Percentiles rank a stretch among this genome's conserved stretches.
phyloP scores from a whole-genome alignment of 129 eudicot species.

The Helianthus tuberosus region DNA sequence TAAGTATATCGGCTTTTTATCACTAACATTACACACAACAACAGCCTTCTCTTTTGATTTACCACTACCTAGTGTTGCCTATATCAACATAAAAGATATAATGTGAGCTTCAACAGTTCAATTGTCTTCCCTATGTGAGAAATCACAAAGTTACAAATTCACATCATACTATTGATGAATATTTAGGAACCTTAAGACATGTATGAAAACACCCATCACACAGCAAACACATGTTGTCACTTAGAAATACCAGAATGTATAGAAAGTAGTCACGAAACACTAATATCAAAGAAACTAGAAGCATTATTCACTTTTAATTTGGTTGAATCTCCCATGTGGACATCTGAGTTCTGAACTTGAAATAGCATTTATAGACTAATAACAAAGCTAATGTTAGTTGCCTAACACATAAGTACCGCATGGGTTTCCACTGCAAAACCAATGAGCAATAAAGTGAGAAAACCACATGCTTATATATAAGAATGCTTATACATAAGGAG shows the following conservation, averaged over 20 bases:
- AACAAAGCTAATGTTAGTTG: conserved; percentile 10
- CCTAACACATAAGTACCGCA: not conserved
- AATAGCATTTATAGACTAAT: not conserved
- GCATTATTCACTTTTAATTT: not conserved
- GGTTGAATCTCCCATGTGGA: not conserved
- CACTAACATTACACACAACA: conserved; percentile 80
- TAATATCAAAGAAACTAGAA: not conserved
- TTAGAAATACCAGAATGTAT: not conserved
- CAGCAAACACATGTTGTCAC: not conserved
- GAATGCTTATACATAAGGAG: no score
- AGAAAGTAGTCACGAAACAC: not conserved
- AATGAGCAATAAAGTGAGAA: not conserved
- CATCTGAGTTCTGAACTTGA: not conserved
- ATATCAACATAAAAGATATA: conserved; percentile 22
- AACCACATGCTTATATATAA: not conserved
- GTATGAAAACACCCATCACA: not conserved
- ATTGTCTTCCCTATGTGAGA: not conserved
- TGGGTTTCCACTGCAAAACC: not conserved
- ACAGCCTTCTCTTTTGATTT: conserved; percentile 67
- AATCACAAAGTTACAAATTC: not conserved
- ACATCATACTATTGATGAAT: not conserved
- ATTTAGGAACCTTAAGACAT: not conserved
- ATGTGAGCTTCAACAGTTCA: conserved; percentile 1
- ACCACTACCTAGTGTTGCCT: conserved; percentile 81
- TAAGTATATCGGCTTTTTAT: conserved; percentile 63